A percentile compares a stretch with the other conserved stretches of the same genome.
phyloP scores from a whole-genome alignment of 371 early-diverging fungal genomes.

The Mucor racemosus region DNA sequence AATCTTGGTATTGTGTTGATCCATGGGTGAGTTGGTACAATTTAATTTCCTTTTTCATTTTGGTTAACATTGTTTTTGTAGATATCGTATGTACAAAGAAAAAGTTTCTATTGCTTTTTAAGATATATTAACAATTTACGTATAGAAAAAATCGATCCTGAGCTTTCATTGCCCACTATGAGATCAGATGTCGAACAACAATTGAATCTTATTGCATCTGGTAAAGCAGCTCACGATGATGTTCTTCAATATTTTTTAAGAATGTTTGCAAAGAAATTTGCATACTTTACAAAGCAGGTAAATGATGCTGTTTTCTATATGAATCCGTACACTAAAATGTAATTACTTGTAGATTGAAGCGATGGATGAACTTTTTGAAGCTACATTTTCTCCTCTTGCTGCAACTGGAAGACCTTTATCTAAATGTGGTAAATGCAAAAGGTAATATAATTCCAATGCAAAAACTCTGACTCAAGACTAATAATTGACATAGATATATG shows the following conservation, averaged over 20 bases:
- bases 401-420: slow-evolving; percentile 54
- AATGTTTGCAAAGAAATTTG: slow-evolving; percentile 54
- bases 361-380: slow-evolving; percentile 64
- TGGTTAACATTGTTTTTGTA: not conserved
- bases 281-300: slow-evolving; percentile 52
- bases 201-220: slow-evolving; percentile 51
- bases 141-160: slow-evolving; percentile 59
- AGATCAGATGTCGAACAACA: slow-evolving; percentile 60
- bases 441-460: slow-evolving; percentile 24
- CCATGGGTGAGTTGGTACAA: slow-evolving; percentile 42
- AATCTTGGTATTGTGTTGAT: slow-evolving; percentile 60
- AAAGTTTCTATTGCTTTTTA: too few species aligned
- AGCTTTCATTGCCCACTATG: slow-evolving; percentile 58
- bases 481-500: slow-evolving; percentile 40
- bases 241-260: slow-evolving; percentile 50
- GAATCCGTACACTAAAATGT: not conserved
- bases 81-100: slow-evolving; percentile 33
- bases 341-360: slow-evolving; percentile 36
- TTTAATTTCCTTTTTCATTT: not conserved
- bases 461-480: not conserved
- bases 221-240: slow-evolving; percentile 44
- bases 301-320: not conserved
- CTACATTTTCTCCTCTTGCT: slow-evolving; percentile 57
- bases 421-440: slow-evolving; percentile 61
- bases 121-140: not conserved